Percentiles rank a stretch among this genome's conserved stretches.
These are phyloP conservation scores for Cantharellus cinnabarinus DNA, from an alignment of 768 basidiomycete genomes.

Conservation along the genomic window DNA sequence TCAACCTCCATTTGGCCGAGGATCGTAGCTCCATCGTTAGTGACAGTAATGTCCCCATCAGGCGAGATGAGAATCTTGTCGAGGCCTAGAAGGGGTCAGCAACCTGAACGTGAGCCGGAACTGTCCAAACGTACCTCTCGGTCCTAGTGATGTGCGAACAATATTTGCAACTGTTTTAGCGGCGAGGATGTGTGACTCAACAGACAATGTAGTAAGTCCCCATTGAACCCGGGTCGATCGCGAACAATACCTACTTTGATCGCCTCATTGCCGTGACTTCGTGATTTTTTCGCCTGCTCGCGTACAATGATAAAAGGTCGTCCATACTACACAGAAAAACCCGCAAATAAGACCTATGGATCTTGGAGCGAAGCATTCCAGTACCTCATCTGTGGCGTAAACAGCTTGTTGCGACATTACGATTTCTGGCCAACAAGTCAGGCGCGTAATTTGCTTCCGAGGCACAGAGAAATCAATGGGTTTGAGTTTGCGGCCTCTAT, in stretches of 20 bases:
- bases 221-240: background rate
- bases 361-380: background rate
- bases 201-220: conserved; percentile 6
- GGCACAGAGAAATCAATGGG: too few relatives aligned
- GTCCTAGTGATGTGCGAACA: conserved; percentile 84
- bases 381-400: conserved; percentile 73
- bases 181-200: conserved; percentile 83
- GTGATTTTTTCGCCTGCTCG: conserved; percentile 81
- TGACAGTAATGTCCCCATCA: conserved; percentile 97
- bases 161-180: conserved; percentile 88
- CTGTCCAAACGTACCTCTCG: conserved; percentile 40
- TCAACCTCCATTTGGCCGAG: conserved; percentile 98
- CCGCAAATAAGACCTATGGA: background rate
- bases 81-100: conserved; percentile 33
- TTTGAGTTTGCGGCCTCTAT: too few relatives aligned
- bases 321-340: conserved; percentile 40
- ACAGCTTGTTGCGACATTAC: conserved; percentile 28
- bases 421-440: too few relatives aligned
- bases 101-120: background rate
- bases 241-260: conserved; percentile 49
- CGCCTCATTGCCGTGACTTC: conserved; percentile 80
- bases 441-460: too few relatives aligned
- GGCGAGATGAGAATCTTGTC: conserved; percentile 90
- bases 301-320: conserved; percentile 95
- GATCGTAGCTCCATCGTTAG: conserved; percentile 98